Evolutionary conservation across 176 grass and related monocot genomes (phyloP), one percentile per base, ranked within the genome.

Genomic region (Typha latifolia): DNA sequence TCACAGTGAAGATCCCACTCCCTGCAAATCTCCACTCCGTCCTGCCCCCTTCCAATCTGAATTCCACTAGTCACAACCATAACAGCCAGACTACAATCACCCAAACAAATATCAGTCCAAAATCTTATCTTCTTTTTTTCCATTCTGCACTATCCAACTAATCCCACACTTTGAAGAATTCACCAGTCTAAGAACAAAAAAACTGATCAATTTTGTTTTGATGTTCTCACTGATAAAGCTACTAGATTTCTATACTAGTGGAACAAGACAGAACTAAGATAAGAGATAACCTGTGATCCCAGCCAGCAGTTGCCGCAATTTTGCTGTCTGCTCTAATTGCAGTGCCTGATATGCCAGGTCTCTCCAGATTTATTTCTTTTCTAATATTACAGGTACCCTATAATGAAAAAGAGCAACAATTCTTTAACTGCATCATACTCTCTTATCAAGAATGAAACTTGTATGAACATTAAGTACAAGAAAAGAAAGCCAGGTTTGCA

Each of bases 281-380:
- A 61, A 32, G 14, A 23, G 62, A 75, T 29, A 81, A 97, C 93
- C 85, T 88, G 69, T 92, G 85, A 80, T 97, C 94, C 88, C 94
- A 97, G 66, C 94, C 94, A 78, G 89, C 85, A 2, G 89, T 87
- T 74, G 94, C 89, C 49, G 83, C 61, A 57, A 97, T 97, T 85
- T 87, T 97, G 62, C 66, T 82, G 70, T 97, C 94, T 73, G 55
- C 73, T 26, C 89, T 85, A 81, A 97, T 87, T 0, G 89, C 71
- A 53, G 79, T 90, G 48, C 67, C 79, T 14, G 85, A 69, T 68
- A 84, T 77, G 73, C 94, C 86, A 0, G 85, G 81, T n/a, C 81
- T 68, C 59, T 92, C 89, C 59, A 93, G 73, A 72, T 77, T 83
- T 83, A 97, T 80, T 79, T 90, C 86, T 74, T 97, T 90, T 66